Percentiles rank a stretch among this genome's conserved stretches.
Evolutionary conservation across 2,329 filamentous ascomycete species (phyloP).

Genomic region (Colletotrichum truncatum): DNA sequence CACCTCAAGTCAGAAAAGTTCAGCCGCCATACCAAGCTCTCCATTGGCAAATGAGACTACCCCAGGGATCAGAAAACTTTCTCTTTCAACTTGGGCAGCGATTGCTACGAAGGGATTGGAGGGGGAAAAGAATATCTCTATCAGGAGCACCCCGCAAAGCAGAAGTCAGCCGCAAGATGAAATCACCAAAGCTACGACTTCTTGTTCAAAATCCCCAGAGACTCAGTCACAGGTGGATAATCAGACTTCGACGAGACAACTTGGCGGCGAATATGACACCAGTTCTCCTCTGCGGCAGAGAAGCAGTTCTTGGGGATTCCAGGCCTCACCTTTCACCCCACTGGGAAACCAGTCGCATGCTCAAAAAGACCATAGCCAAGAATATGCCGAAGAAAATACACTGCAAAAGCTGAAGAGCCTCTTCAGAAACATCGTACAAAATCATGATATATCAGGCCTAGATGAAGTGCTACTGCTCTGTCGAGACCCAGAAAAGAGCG

Average conservation of each 20-base stretch:
- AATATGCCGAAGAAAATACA: no score
- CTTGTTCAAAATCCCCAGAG: not conserved
- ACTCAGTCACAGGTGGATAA: not conserved
- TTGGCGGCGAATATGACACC: not conserved
- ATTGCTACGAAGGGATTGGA: not conserved
- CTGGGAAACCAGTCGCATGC: not conserved
- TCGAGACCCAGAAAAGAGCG: not conserved
- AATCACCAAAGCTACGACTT: not conserved
- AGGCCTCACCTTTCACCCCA: not conserved
- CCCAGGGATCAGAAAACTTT: not conserved
- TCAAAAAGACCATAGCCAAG: no score
- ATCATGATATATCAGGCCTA: not conserved
- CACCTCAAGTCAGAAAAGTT: not conserved
- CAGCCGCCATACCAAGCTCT: not conserved
- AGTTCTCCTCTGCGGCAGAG: not conserved
- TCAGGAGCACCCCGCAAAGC: not conserved
- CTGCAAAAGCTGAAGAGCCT: no score
- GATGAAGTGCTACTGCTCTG: not conserved
- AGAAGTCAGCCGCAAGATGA: no score
- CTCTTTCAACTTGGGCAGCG: not conserved
- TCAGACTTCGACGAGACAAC: not conserved
- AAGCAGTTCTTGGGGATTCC: not conserved
- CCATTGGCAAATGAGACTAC: not conserved
- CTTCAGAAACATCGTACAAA: no score
- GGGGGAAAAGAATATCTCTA: not conserved